Evolutionary conservation across 2,329 filamentous ascomycete species (phyloP).

Genomic region (Calonectria pteridis): DNA sequence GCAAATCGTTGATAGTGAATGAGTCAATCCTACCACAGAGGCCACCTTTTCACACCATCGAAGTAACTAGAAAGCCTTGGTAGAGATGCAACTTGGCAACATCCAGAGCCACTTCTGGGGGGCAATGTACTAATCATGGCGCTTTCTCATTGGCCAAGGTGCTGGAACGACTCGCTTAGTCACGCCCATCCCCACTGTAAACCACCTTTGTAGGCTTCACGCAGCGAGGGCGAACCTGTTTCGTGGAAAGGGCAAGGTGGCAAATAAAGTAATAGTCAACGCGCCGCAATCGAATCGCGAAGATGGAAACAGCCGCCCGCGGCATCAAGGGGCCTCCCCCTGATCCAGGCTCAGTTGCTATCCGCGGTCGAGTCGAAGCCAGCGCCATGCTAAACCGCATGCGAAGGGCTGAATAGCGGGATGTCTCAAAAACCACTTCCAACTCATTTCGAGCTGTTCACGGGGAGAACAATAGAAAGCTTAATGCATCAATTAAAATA

Average conservation of each 20-base stretch:
- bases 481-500: not conserved
- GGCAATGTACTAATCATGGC: constrained; percentile 33
- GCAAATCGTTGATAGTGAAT: constrained; percentile 31
- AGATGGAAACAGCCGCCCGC: too few species aligned
- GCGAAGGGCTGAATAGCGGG: not conserved
- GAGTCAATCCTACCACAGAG: constrained; percentile 35
- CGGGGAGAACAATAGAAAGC: not conserved
- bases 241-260: constrained; percentile 7
- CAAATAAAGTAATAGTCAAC: not conserved
- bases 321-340: not conserved
- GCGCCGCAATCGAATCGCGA: not conserved
- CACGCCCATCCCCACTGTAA: constrained; percentile 27
- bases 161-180: constrained; percentile 25
- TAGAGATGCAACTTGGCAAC: constrained; percentile 44
- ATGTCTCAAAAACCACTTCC: not conserved
- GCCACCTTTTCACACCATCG: constrained; percentile 42
- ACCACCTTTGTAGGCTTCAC: constrained; percentile 1
- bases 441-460: not conserved
- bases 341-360: not conserved
- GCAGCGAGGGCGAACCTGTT: not conserved
- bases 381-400: not conserved
- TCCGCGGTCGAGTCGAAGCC: not conserved
- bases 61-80: constrained; percentile 42
- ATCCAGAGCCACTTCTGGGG: constrained; percentile 27
- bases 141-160: constrained; percentile 35